Conservation (phyloP, 176 grass and related monocot genomes). For the Juncus effusus region DNA sequence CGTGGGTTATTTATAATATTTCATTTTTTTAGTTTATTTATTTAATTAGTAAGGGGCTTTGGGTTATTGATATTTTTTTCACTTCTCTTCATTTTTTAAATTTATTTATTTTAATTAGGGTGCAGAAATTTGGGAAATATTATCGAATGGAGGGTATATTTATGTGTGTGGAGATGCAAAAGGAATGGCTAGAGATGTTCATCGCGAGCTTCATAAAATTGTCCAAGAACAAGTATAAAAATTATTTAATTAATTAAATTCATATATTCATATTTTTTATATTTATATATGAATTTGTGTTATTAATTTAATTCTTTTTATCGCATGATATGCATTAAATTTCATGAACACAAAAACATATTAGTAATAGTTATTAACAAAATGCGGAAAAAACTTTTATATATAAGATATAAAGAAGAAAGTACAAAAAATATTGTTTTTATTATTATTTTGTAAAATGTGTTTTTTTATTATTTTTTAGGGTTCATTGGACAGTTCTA, state of each 20-base stretch:
- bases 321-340: constrained; percentile 4
- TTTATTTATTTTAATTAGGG: constrained; percentile 43
- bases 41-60: background rate
- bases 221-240: constrained; percentile 72
- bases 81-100: background rate
- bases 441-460: too few species aligned
- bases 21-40: too few species aligned
- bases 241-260: background rate
- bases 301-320: background rate
- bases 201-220: constrained; percentile 77
- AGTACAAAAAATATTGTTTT: background rate
- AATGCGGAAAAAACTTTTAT: too few species aligned
- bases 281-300: background rate
- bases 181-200: constrained; percentile 92
- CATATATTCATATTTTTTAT: background rate
- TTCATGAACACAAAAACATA: background rate
- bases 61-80: background rate
- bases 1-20: background rate
- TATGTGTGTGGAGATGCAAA: constrained; percentile 97
- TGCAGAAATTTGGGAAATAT: constrained; percentile 59
- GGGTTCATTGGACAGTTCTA: constrained; percentile 79
- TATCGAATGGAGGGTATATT: constrained; percentile 70
- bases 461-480: constrained; percentile 13
- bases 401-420: background rate
- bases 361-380: background rate